A percentile compares a stretch with the other conserved stretches of the same genome.
phyloP scores from a whole-genome alignment of 768 basidiomycete species.

The Botryobasidium botryosum region DNA sequence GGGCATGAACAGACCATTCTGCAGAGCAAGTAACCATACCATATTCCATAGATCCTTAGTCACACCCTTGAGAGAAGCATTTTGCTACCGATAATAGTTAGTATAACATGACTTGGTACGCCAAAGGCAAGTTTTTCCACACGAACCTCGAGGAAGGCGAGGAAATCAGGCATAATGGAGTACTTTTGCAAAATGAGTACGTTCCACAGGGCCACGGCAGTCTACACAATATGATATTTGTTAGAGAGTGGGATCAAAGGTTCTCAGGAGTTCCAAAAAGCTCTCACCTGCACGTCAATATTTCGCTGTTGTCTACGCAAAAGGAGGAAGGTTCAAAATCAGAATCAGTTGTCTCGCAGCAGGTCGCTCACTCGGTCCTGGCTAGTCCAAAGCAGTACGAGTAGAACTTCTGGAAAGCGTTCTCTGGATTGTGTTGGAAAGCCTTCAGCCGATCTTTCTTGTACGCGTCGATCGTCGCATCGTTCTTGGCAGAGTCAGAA shows the following conservation, averaged over 20 bases:
- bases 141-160: slow-evolving; percentile 49
- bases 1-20: neutral
- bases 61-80: slow-evolving; percentile 34
- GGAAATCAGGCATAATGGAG: slow-evolving; percentile 44
- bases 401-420: slow-evolving; percentile 50
- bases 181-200: slow-evolving; percentile 52
- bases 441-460: slow-evolving; percentile 33
- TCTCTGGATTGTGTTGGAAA: slow-evolving; percentile 32
- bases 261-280: neutral
- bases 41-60: slow-evolving; percentile 81
- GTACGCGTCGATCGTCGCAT: slow-evolving; percentile 30
- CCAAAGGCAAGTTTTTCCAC: too few species aligned
- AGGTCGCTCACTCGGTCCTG: slow-evolving; percentile 47
- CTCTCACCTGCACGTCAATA: slow-evolving; percentile 60
- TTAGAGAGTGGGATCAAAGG: neutral
- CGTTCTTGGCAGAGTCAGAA: slow-evolving; percentile 22
- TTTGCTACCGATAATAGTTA: neutral
- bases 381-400: slow-evolving; percentile 50
- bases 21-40: slow-evolving; percentile 26
- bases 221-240: slow-evolving; percentile 29
- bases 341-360: neutral
- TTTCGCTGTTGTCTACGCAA: slow-evolving; percentile 28
- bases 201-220: slow-evolving; percentile 58
- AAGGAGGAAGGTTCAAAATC: neutral
- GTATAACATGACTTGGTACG: too few species aligned